Conservation (phyloP, 768 basidiomycete genomes). For the Tricholoma hemisulphureum region DNA sequence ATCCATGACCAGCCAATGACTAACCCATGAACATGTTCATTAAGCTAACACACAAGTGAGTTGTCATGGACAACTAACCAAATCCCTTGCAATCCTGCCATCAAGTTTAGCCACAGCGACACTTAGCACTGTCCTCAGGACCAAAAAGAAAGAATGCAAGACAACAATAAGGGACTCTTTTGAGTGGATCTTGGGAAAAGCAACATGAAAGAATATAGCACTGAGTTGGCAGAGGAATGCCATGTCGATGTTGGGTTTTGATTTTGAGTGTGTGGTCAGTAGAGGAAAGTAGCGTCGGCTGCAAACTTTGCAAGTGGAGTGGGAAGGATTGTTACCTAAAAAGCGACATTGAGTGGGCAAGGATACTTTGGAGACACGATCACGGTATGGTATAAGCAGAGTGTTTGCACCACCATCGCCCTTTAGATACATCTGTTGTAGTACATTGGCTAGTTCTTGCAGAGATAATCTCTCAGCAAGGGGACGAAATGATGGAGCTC, state of each 20-base stretch:
- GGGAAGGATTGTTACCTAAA: slow-evolving; percentile 44
- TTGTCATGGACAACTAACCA: too few relatives aligned
- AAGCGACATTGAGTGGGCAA: neutral
- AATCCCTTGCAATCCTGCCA: slow-evolving; percentile 82
- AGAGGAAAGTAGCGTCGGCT: slow-evolving; percentile 65
- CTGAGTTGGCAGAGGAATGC: slow-evolving; percentile 71
- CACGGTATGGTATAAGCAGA: slow-evolving; percentile 66
- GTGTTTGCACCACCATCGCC: slow-evolving; percentile 58
- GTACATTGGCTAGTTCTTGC: slow-evolving; percentile 44
- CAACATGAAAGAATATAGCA: slow-evolving; percentile 70
- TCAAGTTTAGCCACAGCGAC: slow-evolving; percentile 87
- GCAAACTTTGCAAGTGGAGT: slow-evolving; percentile 50
- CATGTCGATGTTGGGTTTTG: slow-evolving; percentile 67
- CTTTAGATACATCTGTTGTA: slow-evolving; percentile 66
- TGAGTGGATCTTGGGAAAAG: slow-evolving; percentile 58
- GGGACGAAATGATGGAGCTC: too few relatives aligned
- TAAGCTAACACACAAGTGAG: too few relatives aligned
- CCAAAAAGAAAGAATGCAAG: slow-evolving; percentile 81
- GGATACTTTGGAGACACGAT: slow-evolving; percentile 58
- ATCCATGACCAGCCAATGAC: too few relatives aligned
- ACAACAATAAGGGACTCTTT: slow-evolving; percentile 74
- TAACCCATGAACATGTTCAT: too few relatives aligned
- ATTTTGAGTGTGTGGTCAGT: slow-evolving; percentile 37
- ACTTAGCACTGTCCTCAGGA: slow-evolving; percentile 83
- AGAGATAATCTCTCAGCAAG: slow-evolving; percentile 28